phyloP scores from a whole-genome alignment of 371 early-diverging fungal species.

The Rhizopus sp. region DNA sequence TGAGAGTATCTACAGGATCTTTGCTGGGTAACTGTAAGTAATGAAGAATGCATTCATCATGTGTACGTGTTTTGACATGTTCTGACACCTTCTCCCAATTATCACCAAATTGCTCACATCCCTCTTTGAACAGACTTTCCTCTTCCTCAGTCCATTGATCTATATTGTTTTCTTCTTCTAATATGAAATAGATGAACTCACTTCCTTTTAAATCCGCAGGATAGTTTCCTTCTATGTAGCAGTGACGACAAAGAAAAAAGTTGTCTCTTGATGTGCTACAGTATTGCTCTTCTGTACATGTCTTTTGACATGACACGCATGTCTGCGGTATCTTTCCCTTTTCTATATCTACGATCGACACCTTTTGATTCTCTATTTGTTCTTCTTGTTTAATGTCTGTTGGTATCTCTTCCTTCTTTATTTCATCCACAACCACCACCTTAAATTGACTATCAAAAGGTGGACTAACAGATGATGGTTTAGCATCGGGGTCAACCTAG shows the following conservation, averaged over 20 bases:
- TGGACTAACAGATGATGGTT: constrained; percentile 84
- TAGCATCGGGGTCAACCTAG: constrained; percentile 86
- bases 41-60: constrained; percentile 48
- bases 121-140: constrained; percentile 33
- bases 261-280: constrained; percentile 9
- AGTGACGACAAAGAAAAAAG: constrained; percentile 23
- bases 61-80: constrained; percentile 43
- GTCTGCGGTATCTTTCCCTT: constrained; percentile 15
- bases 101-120: constrained; percentile 29
- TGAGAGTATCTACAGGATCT: constrained; percentile 72
- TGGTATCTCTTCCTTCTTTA: neutral
- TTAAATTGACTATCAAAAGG: constrained; percentile 93
- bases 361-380: neutral
- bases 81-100: constrained; percentile 47
- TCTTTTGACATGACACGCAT: constrained; percentile 14
- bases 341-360: neutral
- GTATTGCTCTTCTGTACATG: constrained; percentile 14
- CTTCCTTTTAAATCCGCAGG: constrained; percentile 45
- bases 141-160: constrained; percentile 43
- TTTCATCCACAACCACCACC: constrained; percentile 17
- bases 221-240: constrained; percentile 40
- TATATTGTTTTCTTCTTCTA: constrained; percentile 12
- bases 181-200: constrained; percentile 8
- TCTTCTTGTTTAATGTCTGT: neutral
- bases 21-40: constrained; percentile 39